Evolutionary conservation across 805 yeast genomes (phyloP), one percentile per base, ranked within the genome.

Genomic region (Lipomyces mesembrius): DNA sequence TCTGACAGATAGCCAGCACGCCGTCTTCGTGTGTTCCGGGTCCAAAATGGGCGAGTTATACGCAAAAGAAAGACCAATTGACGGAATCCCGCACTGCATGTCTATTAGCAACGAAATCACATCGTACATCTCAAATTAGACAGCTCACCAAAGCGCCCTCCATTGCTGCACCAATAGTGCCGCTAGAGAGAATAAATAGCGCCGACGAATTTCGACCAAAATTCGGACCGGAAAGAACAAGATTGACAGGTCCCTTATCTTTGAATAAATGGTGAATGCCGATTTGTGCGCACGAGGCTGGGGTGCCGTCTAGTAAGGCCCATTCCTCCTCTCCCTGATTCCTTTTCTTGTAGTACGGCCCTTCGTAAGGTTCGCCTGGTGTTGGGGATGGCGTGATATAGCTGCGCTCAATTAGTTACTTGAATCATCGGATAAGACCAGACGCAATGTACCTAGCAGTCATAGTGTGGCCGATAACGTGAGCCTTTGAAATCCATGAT

Each of bases 401-500:
- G 49, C 69, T 67, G 25, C 20, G 34, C 55, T 11, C 22, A 20
- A 29, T 17, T 27, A n/a, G 12, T 29, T 20, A 43, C 8, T 12
- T 25, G n/a, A 49, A 49, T 22, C 3, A n/a, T 7, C 22, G 22
- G 9, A 43, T 8, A 17, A 43, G 49, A 39, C 5, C 6, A 29
- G 14, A 43, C 5, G 25, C 20, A 12, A 52, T 57, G 20, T 53
- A 70, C 66, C 64, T 66, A 3, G 97, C 73, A 79, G 82, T 76
- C 76, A 91, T 22, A 81, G 80, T 75, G 83, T 86, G 65, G 83
- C 87, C 78, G 71, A 81, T 65, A 60, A 95, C 87, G 80, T 93
- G 98, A 5, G 99, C 98, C 77, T 95, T 95, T 49, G 97, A 97
- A 65, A 92, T 94, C 99, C 99, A 95, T 14, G 98, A 93, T 73